phyloP scores from a whole-genome alignment of 148 eudicot genomes.

The Spergularia marina region DNA sequence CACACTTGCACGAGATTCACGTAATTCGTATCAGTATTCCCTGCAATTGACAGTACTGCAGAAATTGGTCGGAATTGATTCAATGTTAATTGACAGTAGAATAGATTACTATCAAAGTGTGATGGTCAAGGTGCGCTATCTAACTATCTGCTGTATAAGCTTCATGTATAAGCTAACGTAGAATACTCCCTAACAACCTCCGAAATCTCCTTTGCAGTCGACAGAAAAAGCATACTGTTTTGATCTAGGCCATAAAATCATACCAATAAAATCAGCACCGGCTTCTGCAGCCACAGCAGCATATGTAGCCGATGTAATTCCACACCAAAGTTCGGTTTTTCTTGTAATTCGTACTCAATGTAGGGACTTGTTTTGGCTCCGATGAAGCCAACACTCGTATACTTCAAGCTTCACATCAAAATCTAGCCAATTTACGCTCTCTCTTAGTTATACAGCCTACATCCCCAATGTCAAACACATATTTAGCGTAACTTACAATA shows the following conservation, averaged over 20 bases:
- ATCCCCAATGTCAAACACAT: background rate
- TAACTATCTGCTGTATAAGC: no score
- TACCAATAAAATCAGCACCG: slow-evolving; percentile 89
- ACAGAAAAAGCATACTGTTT: slow-evolving; percentile 73
- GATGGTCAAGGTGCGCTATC: no score
- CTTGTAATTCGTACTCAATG: slow-evolving; percentile 25
- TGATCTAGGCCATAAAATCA: slow-evolving; percentile 96
- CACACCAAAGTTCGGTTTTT: slow-evolving; percentile 66
- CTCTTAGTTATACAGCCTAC: slow-evolving; percentile 26
- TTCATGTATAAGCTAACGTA: no score
- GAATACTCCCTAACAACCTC: slow-evolving; percentile 49
- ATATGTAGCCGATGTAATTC: slow-evolving; percentile 84
- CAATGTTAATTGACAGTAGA: no score
- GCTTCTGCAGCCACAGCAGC: slow-evolving; percentile 96
- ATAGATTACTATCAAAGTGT: no score
- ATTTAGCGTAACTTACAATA: background rate
- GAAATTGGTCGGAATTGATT: no score
- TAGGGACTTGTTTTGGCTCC: slow-evolving; percentile 26
- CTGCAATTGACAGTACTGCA: no score
- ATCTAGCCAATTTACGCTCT: slow-evolving; percentile 16
- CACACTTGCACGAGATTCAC: no score
- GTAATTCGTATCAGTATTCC: no score
- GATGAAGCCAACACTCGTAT: slow-evolving; percentile 23
- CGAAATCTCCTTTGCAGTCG: slow-evolving; percentile 86
- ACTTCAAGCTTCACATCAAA: slow-evolving; percentile 27